Percentiles rank a stretch among this genome's conserved stretches.
Conservation (phyloP, 495 filamentous ascomycete species). For the Neurospora terricola region DNA sequence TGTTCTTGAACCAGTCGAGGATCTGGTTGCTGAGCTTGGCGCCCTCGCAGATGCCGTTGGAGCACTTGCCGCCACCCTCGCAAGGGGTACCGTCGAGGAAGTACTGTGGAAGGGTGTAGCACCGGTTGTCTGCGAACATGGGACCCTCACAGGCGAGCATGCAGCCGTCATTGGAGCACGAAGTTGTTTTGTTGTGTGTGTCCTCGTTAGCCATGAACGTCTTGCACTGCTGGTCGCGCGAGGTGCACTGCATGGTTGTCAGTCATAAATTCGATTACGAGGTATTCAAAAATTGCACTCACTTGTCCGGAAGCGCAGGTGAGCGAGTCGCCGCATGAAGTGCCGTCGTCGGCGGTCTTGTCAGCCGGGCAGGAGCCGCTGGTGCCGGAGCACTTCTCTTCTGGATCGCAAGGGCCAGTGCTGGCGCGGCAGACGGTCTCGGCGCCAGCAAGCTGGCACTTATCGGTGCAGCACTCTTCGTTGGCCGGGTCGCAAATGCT, state of each 20-base stretch:
- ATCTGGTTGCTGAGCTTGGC: slow-evolving; percentile 50
- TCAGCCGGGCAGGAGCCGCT: slow-evolving; percentile 67
- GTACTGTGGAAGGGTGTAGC: slow-evolving; percentile 74
- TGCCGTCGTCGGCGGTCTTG: slow-evolving; percentile 57
- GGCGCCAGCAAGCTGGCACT: slow-evolving; percentile 61
- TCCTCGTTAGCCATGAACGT: slow-evolving; percentile 73
- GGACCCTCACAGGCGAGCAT: slow-evolving; percentile 65
- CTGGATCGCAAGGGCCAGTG: slow-evolving; percentile 70
- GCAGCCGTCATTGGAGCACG: slow-evolving; percentile 68
- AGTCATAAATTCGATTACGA: too few species aligned
- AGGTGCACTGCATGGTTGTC: slow-evolving; percentile 57
- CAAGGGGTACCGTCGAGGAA: slow-evolving; percentile 92
- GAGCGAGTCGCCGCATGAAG: slow-evolving; percentile 53
- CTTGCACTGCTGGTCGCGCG: slow-evolving; percentile 81
- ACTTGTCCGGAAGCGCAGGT: slow-evolving; percentile 47
- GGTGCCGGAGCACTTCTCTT: slow-evolving; percentile 71
- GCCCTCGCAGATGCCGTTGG: slow-evolving; percentile 62
- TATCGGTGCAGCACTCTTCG: slow-evolving; percentile 72
- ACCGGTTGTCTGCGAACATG: slow-evolving; percentile 52
- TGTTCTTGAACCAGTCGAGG: slow-evolving; percentile 54
- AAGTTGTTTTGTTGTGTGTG: slow-evolving; percentile 67
- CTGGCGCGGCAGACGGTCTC: slow-evolving; percentile 69
- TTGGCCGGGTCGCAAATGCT: slow-evolving; percentile 84
- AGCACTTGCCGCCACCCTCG: slow-evolving; percentile 68
- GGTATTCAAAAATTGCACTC: too few species aligned